These are phyloP conservation scores for Diplodia mutila DNA, from an alignment of 2,329 filamentous ascomycete genomes.

Conservation along the genomic window DNA sequence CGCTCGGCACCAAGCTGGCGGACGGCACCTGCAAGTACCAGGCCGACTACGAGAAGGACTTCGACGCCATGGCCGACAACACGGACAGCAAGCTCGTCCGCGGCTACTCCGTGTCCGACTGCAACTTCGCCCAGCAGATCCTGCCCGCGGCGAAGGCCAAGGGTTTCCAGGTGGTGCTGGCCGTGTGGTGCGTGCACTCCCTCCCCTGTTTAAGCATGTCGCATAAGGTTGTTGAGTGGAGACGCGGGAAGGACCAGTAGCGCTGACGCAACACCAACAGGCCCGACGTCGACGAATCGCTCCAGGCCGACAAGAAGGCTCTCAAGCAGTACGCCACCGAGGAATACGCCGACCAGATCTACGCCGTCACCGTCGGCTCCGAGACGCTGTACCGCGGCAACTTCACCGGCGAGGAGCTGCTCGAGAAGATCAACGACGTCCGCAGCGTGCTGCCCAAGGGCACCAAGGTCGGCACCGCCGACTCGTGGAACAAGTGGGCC, in stretches of 20 bases:
- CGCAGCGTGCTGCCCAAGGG: conserved; percentile 56
- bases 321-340: conserved; percentile 53
- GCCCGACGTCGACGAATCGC: conserved; percentile 66
- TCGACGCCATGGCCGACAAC: conserved; percentile 60
- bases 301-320: conserved; percentile 63
- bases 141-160: conserved; percentile 67
- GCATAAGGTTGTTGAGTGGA: conserved; percentile 6
- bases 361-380: conserved; percentile 71
- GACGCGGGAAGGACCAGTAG: neutral
- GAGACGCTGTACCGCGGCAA: conserved; percentile 72
- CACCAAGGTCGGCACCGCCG: conserved; percentile 66
- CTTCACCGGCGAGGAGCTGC: conserved; percentile 64
- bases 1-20: conserved; percentile 66
- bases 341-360: conserved; percentile 61
- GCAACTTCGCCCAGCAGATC: conserved; percentile 65
- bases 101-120: conserved; percentile 69
- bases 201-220: conserved; percentile 6
- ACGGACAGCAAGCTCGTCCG: conserved; percentile 62
- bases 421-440: conserved; percentile 65
- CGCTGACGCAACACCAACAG: conserved; percentile 39
- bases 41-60: conserved; percentile 67
- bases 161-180: conserved; percentile 69
- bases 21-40: conserved; percentile 65
- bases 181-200: conserved; percentile 62
- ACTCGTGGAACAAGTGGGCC: conserved; percentile 73